Evolutionary conservation across 2,329 filamentous ascomycete species (phyloP).

Genomic region (Colletotrichum abscissum): DNA sequence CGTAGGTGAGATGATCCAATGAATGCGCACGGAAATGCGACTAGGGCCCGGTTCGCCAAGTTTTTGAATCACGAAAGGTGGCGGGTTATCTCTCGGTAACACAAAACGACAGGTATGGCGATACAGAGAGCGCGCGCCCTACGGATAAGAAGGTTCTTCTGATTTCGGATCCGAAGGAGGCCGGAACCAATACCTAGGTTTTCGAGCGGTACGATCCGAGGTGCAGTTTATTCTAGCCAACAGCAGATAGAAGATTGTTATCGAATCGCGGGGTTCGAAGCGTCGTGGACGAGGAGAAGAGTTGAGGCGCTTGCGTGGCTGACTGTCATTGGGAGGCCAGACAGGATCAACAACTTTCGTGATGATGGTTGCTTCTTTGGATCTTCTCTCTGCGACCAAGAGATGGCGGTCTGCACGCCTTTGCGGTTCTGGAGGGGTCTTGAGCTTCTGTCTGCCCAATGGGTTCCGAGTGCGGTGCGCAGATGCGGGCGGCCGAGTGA

Average conservation of each 20-base stretch:
- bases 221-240: neutral
- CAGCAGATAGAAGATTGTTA: conserved; percentile 48
- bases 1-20: conserved; percentile 14
- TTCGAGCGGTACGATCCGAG: neutral
- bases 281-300: neutral
- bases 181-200: neutral
- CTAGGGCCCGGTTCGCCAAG: neutral
- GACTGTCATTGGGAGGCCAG: conserved; percentile 17
- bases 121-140: too few species aligned
- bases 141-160: neutral
- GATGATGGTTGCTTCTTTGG: neutral
- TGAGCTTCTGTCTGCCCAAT: neutral
- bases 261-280: conserved; percentile 53
- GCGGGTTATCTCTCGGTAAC: neutral
- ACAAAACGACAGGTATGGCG: neutral
- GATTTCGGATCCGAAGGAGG: neutral
- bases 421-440: neutral
- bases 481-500: conserved; percentile 5
- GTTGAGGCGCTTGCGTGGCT: conserved; percentile 23
- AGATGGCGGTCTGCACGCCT: conserved; percentile 19
- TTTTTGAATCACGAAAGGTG: neutral
- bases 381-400: neutral
- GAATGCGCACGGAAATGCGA: neutral
- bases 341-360: neutral
- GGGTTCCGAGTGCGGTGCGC: neutral